Base-by-base conservation (phyloP, 495 filamentous ascomycete species). In the Aspergillus campestris region DNA sequence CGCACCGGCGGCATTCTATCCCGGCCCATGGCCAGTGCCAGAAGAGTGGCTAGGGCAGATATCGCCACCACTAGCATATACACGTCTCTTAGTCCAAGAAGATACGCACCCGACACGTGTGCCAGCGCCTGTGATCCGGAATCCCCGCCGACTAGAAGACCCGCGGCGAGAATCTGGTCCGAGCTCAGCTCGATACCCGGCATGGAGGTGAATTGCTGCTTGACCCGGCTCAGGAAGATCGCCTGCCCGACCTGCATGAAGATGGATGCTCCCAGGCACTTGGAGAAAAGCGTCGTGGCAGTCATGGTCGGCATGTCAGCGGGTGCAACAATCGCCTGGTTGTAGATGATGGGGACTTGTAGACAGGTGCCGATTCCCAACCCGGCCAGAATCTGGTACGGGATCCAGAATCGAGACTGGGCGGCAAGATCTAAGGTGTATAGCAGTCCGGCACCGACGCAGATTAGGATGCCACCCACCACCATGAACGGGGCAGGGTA, bases 381-480 rank as follows among this genome's bases (percentile, higher is more conserved):
- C 28, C 83, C 83, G 38, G 71, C 70, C 9, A 87, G 48, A 42
- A 81, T 65, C 50, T 86, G 82, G 45, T 75, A 87, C 0, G 85
- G 82, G 45, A 87, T 82, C 86, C 86, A 90, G 14, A 50, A 59
- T 0, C 55, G 53, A 1, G 57, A 37, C 2, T 53, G 46, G 0
- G 73, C 76, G 50, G 72, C 59, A 1, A 70, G 56, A 5, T 62
- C 50, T 32, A 79, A 78, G 0, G 76, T 87, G 1, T 67, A 73
- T 2, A 87, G 49, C 7, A 89, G 62, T 0, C 83, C 85, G n/a
- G 67, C 71, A 14, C 84, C 86, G 44, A 87, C 58, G 0, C 80
- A 48, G 15, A 64, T 54, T 15, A 87, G 27, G 27, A 33, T 24
- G 5, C 33, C 30, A 1, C 13, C 12, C n/a, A 38, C 3, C 7